Conservation (phyloP, 2,329 filamentous ascomycete genomes). For the Cercospora sojina region DNA sequence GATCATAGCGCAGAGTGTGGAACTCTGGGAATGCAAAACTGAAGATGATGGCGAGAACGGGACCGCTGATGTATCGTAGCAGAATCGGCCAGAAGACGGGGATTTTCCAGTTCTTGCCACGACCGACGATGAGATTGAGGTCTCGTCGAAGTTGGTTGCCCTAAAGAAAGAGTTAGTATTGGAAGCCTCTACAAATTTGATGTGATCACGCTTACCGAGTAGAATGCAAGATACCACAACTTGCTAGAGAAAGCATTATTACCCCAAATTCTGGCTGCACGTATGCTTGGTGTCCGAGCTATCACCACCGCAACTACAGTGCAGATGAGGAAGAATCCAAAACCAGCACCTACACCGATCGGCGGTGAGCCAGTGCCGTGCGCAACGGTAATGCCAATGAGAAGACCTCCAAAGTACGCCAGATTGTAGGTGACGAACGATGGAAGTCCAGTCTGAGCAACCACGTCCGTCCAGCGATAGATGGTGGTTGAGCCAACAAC, state of each 20-base stretch:
- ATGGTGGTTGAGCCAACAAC: constrained; percentile 54
- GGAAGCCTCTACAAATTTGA: constrained; percentile 20
- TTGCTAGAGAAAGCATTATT: constrained; percentile 28
- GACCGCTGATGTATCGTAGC: constrained; percentile 52
- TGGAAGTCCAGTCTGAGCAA: constrained; percentile 46
- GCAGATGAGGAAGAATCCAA: constrained; percentile 53
- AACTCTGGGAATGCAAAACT: constrained; percentile 55
- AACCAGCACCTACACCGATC: constrained; percentile 44
- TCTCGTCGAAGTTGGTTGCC: constrained; percentile 58
- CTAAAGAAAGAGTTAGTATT: neutral
- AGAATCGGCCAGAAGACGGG: constrained; percentile 54
- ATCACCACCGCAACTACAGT: constrained; percentile 43
- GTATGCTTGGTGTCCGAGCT: constrained; percentile 43
- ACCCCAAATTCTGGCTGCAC: constrained; percentile 45
- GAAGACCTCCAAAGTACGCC: constrained; percentile 55
- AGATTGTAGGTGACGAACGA: constrained; percentile 50
- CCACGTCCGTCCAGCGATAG: constrained; percentile 54
- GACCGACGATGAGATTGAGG: constrained; percentile 55
- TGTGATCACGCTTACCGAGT: constrained; percentile 50
- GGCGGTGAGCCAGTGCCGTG: constrained; percentile 40
- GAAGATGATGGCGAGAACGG: constrained; percentile 53
- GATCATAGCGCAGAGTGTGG: constrained; percentile 50
- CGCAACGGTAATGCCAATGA: constrained; percentile 53
- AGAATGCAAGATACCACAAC: constrained; percentile 57
- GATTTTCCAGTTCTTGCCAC: constrained; percentile 58